Conservation (phyloP, 352 stramenopile species). For the Peronospora belbahrii region DNA sequence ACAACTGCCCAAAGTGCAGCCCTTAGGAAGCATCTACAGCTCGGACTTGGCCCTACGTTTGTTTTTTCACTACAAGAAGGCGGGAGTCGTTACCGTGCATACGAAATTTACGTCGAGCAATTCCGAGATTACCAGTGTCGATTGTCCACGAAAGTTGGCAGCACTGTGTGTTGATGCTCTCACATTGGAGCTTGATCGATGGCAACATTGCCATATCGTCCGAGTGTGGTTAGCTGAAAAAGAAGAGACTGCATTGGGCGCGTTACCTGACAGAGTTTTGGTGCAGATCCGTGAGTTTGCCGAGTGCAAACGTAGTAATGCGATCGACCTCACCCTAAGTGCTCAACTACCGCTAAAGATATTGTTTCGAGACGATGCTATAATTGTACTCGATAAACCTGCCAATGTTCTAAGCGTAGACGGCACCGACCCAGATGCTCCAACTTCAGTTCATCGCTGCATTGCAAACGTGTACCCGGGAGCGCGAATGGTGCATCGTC, state of each 20-base stretch:
- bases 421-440: conserved; percentile 23
- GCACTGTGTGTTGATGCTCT: conserved; percentile 25
- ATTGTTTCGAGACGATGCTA: conserved; percentile 43
- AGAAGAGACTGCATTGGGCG: conserved; percentile 10
- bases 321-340: conserved; percentile 10
- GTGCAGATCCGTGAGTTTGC: conserved; percentile 39
- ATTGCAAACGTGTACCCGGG: conserved; percentile 40
- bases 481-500: conserved; percentile 67
- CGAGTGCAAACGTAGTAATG: conserved; percentile 1
- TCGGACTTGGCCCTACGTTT: conserved; percentile 26
- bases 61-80: conserved; percentile 20
- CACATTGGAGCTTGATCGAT: conserved; percentile 11
- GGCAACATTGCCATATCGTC: conserved; percentile 22
- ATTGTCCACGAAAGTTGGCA: conserved; percentile 22
- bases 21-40: conserved; percentile 23
- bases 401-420: conserved; percentile 53
- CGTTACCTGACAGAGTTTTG: conserved; percentile 36
- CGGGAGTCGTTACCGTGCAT: conserved; percentile 4
- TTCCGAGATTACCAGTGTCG: conserved; percentile 14
- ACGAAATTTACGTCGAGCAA: too few relatives aligned
- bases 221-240: conserved; percentile 23
- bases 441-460: conserved; percentile 38
- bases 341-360: conserved; percentile 24
- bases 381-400: conserved; percentile 60
- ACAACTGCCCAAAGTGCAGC: conserved; percentile 17